A percentile compares a stretch with the other conserved stretches of the same genome.
These are phyloP conservation scores for Candida anglica DNA, from an alignment of 805 yeast genomes.

Conservation along the genomic window DNA sequence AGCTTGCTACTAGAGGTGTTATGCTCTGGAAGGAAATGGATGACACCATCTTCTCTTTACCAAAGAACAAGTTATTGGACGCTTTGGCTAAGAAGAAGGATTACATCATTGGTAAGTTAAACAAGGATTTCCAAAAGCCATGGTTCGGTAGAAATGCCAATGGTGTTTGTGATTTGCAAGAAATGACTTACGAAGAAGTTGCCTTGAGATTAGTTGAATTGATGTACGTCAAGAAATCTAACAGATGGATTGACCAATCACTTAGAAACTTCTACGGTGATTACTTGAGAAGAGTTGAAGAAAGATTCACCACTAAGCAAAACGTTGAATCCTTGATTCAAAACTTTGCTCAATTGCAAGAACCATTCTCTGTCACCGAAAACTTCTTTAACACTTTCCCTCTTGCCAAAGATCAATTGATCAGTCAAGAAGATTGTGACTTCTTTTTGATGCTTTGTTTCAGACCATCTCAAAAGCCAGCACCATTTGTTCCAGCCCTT, in stretches of 20 bases:
- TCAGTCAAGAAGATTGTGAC: constrained; percentile 94
- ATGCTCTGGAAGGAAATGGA: constrained; percentile 96
- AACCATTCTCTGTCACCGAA: constrained; percentile 61
- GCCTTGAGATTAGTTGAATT: constrained; percentile 83
- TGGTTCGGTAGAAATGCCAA: constrained; percentile 87
- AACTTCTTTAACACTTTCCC: constrained; percentile 67
- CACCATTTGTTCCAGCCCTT: constrained; percentile 93
- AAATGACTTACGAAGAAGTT: constrained; percentile 93
- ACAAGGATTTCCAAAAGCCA: constrained; percentile 95
- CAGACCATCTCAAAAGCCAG: constrained; percentile 90
- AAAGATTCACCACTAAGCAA: constrained; percentile 70
- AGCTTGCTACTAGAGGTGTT: constrained; percentile 97
- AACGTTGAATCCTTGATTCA: constrained; percentile 67
- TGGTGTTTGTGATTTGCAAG: constrained; percentile 86
- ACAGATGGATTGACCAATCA: constrained; percentile 84
- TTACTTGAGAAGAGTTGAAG: constrained; percentile 91
- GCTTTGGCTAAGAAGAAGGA: constrained; percentile 80
- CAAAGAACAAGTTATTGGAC: constrained; percentile 81
- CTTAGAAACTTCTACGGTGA: constrained; percentile 85
- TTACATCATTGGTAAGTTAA: constrained; percentile 78
- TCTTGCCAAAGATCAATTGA: constrained; percentile 71
- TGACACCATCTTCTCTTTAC: constrained; percentile 85
- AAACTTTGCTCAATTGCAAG: constrained; percentile 61
- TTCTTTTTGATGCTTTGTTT: constrained; percentile 80
- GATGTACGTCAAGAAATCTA: constrained; percentile 73